These are phyloP conservation scores for Fusarium miscanthi DNA, from an alignment of 2,329 filamentous ascomycete species.

Conservation along the genomic window DNA sequence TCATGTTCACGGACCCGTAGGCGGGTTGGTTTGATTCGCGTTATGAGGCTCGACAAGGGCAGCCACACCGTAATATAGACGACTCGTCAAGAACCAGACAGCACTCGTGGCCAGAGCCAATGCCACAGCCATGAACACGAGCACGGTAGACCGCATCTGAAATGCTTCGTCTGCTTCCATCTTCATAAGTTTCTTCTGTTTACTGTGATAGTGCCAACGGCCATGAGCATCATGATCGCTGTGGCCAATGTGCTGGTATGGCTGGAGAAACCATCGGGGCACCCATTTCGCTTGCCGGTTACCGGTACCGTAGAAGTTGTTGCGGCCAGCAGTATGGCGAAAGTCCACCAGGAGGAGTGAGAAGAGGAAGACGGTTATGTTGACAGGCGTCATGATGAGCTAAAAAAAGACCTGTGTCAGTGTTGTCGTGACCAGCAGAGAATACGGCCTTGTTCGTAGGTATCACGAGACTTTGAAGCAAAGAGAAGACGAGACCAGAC, in stretches of 20 bases:
- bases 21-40: constrained; percentile 17
- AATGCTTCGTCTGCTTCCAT: constrained; percentile 74
- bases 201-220: constrained; percentile 63
- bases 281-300: constrained; percentile 44
- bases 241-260: constrained; percentile 50
- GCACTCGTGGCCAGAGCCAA: constrained; percentile 18
- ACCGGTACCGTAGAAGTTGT: constrained; percentile 49
- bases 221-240: constrained; percentile 39
- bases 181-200: constrained; percentile 69
- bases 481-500: background rate
- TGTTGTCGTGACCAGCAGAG: background rate
- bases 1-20: constrained; percentile 10
- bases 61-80: constrained; percentile 26
- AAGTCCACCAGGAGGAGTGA: constrained; percentile 73
- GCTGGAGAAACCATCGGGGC: constrained; percentile 48
- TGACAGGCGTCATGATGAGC: constrained; percentile 68
- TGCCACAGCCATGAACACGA: constrained; percentile 59
- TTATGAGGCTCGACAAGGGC: constrained; percentile 13
- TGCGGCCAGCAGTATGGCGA: constrained; percentile 63
- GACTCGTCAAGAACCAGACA: constrained; percentile 29
- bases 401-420: constrained; percentile 49
- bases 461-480: background rate
- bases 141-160: constrained; percentile 65
- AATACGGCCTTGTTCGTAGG: background rate
- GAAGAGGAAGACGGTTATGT: constrained; percentile 72